Conservation (phyloP, 345 rosid genomes). For the Mercurialis annua region DNA sequence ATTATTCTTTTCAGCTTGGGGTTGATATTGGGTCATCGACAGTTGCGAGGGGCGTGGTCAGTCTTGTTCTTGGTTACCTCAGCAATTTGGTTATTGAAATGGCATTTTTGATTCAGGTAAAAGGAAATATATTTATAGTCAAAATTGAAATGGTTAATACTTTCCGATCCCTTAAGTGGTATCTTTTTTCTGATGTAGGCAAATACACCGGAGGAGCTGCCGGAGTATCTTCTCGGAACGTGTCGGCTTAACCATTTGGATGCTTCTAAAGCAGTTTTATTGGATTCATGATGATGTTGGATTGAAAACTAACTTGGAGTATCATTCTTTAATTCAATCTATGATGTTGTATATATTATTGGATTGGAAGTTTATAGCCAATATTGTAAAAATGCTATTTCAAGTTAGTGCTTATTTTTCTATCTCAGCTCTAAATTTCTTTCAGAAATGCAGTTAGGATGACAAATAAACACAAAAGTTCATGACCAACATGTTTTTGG, state of each 20-base stretch:
- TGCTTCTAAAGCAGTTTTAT: slow-evolving; percentile 53
- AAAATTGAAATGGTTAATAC: not conserved
- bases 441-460: no score
- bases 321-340: slow-evolving; percentile 32
- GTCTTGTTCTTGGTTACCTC: slow-evolving; percentile 95
- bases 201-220: slow-evolving; percentile 85
- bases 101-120: slow-evolving; percentile 94
- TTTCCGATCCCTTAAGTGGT: not conserved
- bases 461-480: no score
- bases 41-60: slow-evolving; percentile 92
- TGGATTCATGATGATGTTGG: slow-evolving; percentile 32
- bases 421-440: not conserved
- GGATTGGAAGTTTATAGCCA: not conserved
- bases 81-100: slow-evolving; percentile 88
- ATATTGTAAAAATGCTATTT: slow-evolving; percentile 21
- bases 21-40: slow-evolving; percentile 92
- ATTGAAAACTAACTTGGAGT: not conserved
- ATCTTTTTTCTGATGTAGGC: slow-evolving; percentile 45
- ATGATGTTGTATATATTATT: slow-evolving; percentile 15
- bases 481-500: no score
- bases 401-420: slow-evolving; percentile 6
- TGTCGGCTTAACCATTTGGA: slow-evolving; percentile 88
- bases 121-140: not conserved
- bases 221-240: slow-evolving; percentile 85
- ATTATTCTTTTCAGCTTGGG: slow-evolving; percentile 58